Conservation (phyloP, 805 yeast genomes). For the Alloascoidea africana region DNA sequence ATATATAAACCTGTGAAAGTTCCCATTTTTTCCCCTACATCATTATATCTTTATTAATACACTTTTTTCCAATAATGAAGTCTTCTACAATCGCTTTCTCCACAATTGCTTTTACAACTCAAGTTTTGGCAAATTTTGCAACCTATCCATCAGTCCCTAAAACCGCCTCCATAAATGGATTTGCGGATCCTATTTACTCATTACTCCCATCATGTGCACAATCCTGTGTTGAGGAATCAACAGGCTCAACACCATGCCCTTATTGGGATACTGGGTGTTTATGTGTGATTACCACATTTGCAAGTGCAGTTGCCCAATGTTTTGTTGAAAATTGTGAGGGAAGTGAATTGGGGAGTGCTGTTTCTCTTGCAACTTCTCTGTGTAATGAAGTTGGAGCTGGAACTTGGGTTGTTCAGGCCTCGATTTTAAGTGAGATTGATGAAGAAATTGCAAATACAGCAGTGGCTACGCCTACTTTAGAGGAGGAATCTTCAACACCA, state of each 20-base stretch:
- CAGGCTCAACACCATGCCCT: conserved; percentile 30
- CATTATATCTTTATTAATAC: no score
- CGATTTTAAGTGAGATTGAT: conserved; percentile 20
- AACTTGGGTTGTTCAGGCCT: conserved; percentile 30
- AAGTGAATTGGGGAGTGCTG: conserved; percentile 21
- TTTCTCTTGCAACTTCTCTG: conserved; percentile 26
- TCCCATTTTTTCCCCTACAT: no score
- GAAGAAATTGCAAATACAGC: no score
- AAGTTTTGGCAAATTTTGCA: no score
- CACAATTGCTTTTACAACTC: no score
- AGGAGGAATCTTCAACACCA: no score
- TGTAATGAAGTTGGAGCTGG: conserved; percentile 28
- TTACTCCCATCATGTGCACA: conserved; percentile 27
- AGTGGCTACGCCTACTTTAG: no score
- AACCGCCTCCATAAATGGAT: conserved; percentile 32
- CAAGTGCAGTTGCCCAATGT: conserved; percentile 27
- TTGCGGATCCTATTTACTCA: conserved; percentile 27
- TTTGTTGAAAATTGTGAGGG: conserved; percentile 24
- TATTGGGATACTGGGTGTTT: conserved; percentile 38
- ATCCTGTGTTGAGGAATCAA: conserved; percentile 17
- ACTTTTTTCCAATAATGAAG: no score
- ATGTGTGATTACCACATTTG: conserved; percentile 34
- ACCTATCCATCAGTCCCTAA: conserved; percentile 31
- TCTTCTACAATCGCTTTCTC: no score
- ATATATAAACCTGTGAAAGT: no score